These are phyloP conservation scores for Passiflora organensis DNA, from an alignment of 345 rosid species.

Conservation along the genomic window DNA sequence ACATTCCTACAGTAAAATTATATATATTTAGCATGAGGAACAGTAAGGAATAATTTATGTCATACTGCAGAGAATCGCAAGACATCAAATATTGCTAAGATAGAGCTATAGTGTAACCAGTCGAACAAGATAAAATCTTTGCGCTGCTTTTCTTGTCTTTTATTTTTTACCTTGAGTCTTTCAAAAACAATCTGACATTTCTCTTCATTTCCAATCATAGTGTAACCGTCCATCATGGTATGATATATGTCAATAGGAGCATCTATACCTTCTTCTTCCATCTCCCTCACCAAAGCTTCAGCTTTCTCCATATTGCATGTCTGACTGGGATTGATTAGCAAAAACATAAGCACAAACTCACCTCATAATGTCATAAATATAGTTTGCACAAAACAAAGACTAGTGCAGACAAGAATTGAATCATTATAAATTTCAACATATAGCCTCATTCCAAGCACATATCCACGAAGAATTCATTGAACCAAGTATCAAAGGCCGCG, in stretches of 20 bases:
- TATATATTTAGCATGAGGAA: conserved; percentile 3
- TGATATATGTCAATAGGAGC: conserved; percentile 90
- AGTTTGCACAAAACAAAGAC: no score
- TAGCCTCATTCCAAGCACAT: no score
- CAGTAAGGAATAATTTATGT: neutral
- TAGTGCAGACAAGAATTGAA: no score
- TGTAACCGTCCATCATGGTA: conserved; percentile 98
- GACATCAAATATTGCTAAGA: neutral
- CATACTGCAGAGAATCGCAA: neutral
- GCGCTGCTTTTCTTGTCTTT: neutral
- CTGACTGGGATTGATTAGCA: conserved; percentile 47
- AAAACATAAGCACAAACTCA: conserved; percentile 11
- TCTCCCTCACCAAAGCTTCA: conserved; percentile 81
- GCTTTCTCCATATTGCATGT: conserved; percentile 70
- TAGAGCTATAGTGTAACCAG: neutral
- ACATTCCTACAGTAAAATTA: conserved; percentile 55
- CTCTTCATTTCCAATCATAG: conserved; percentile 69
- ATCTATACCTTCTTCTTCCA: conserved; percentile 97
- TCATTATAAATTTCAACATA: no score
- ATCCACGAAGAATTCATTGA: no score
- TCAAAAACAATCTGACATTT: conserved; percentile 81
- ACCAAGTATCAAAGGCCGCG: no score
- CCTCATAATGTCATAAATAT: neutral
- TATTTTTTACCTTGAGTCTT: conserved; percentile 94
- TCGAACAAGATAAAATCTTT: neutral